Conservation (phyloP, 2,329 filamentous ascomycete genomes). For the Aureobasidium sp. region DNA sequence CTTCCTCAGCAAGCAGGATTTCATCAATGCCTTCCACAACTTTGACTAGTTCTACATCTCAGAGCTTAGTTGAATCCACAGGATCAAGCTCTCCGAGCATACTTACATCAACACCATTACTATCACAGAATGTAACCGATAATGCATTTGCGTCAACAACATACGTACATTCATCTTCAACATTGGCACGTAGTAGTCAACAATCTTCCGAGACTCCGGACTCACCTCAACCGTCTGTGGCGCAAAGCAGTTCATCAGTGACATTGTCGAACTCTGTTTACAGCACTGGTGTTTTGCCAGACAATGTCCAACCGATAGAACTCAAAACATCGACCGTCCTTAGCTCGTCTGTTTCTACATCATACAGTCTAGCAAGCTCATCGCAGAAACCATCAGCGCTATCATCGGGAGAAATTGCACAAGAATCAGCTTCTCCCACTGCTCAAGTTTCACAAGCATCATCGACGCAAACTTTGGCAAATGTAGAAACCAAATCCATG, state of each 20-base stretch:
- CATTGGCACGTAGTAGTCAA: not conserved
- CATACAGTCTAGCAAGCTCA: not conserved
- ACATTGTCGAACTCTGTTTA: not conserved
- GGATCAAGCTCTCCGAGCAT: not conserved
- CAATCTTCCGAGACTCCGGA: not conserved
- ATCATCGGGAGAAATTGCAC: not conserved
- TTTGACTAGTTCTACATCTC: not conserved
- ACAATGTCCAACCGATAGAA: not conserved
- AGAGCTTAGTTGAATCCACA: not conserved
- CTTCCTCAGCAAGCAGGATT: not conserved
- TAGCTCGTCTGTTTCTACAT: not conserved
- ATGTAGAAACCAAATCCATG: not conserved
- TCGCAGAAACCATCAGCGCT: not conserved
- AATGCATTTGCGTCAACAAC: not conserved
- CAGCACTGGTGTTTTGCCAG: not conserved
- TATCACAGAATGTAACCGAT: not conserved
- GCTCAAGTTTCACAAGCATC: not conserved
- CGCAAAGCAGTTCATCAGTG: not conserved
- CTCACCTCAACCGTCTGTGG: not conserved
- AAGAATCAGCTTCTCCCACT: not conserved
- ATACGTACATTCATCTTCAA: not conserved
- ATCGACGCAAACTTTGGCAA: not conserved
- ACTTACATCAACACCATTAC: not conserved
- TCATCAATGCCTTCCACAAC: not conserved
- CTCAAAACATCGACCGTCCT: not conserved